Conservation (phyloP, 2,329 filamentous ascomycete species). For the Emmonsiellopsis sp. region DNA sequence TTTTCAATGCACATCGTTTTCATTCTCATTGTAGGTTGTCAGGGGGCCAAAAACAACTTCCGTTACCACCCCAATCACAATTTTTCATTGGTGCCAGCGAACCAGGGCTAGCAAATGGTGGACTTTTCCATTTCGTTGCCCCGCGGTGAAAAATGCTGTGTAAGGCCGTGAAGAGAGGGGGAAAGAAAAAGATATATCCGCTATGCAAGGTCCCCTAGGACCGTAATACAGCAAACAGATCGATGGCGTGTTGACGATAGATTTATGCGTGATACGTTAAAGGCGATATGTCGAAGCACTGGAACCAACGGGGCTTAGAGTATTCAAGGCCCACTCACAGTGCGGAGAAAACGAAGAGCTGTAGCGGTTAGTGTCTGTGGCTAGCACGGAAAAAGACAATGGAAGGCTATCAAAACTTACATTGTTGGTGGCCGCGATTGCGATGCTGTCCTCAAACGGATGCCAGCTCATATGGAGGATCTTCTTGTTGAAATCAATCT, state of each 20-base stretch:
- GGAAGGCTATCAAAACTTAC: conserved; percentile 49
- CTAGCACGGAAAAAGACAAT: conserved; percentile 8
- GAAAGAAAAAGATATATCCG: neutral
- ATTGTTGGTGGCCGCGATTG: conserved; percentile 98
- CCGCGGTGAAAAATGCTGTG: too few relatives aligned
- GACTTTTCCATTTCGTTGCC: neutral
- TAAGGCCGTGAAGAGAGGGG: neutral
- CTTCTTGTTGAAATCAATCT: conserved; percentile 99
- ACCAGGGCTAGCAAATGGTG: neutral
- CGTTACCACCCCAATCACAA: too few relatives aligned
- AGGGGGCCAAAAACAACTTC: too few relatives aligned
- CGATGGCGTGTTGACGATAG: neutral
- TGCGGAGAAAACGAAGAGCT: conserved; percentile 73
- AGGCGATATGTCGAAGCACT: neutral
- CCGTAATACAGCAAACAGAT: neutral
- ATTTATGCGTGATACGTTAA: neutral
- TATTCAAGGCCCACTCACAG: conserved; percentile 39
- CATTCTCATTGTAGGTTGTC: too few relatives aligned
- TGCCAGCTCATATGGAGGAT: conserved; percentile 99
- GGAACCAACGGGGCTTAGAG: neutral
- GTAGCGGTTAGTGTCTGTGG: conserved; percentile 11
- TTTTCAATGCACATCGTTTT: too few relatives aligned
- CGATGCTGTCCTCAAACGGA: conserved; percentile 98
- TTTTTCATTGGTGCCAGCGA: too few relatives aligned
- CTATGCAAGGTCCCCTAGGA: neutral